Conservation (phyloP, 73 alveolate species). For the Blepharisma stoltei region DNA sequence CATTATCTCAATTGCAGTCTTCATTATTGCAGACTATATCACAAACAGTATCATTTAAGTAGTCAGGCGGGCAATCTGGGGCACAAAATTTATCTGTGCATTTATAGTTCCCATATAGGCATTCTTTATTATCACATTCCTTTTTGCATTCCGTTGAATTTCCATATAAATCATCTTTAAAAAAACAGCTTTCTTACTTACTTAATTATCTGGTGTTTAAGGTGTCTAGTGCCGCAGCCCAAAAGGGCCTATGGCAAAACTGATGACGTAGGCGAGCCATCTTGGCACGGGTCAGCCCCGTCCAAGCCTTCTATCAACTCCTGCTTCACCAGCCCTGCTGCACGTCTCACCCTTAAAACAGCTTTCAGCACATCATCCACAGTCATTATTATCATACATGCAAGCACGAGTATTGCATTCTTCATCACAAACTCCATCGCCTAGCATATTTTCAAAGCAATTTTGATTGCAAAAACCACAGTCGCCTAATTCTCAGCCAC, state of each 20-base stretch:
- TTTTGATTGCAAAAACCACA: not conserved
- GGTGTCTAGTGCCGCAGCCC: no score
- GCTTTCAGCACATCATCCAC: slow-evolving; percentile 23
- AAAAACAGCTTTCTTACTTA: no score
- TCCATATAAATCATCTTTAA: not conserved
- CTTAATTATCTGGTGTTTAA: no score
- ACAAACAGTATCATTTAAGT: not conserved
- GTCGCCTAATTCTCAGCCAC: slow-evolving; percentile 26
- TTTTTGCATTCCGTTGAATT: not conserved
- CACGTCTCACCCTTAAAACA: no score
- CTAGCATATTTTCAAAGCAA: not conserved
- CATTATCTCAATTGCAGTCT: not conserved
- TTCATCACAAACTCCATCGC: not conserved
- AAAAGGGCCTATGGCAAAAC: no score
- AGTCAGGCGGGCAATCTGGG: not conserved
- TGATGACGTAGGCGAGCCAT: no score
- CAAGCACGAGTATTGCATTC: not conserved
- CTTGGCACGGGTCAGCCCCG: no score
- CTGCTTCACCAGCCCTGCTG: no score
- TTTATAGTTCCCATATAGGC: not conserved
- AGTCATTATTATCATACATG: slow-evolving; percentile 17
- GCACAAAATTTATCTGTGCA: not conserved
- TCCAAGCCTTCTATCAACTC: no score
- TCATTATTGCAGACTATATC: not conserved
- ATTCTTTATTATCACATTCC: slow-evolving; percentile 16